Conservation (phyloP, 495 filamentous ascomycete genomes). For the Aspergillus nanangensis region DNA sequence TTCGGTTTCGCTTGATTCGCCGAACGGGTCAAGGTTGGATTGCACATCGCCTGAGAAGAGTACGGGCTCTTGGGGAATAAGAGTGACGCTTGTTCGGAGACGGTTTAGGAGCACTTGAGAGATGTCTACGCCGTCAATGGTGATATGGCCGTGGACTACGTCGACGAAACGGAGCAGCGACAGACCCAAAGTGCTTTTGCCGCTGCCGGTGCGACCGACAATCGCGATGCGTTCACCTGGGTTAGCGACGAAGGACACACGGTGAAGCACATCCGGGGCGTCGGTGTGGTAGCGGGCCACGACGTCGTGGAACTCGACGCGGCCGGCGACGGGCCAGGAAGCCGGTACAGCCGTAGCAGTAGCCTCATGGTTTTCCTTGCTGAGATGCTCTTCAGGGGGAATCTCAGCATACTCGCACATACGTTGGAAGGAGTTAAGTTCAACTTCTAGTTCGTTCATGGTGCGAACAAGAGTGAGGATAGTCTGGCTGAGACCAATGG, state of each 20-base stretch:
- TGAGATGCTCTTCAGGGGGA: slow-evolving; percentile 38
- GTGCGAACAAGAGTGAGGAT: slow-evolving; percentile 40
- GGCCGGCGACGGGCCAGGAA: slow-evolving; percentile 43
- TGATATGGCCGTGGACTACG: slow-evolving; percentile 40
- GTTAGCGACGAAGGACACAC: slow-evolving; percentile 44
- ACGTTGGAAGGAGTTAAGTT: slow-evolving; percentile 46
- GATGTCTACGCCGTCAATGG: slow-evolving; percentile 51
- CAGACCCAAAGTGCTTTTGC: slow-evolving; percentile 57
- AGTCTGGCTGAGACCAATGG: slow-evolving; percentile 41
- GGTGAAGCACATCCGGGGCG: slow-evolving; percentile 45
- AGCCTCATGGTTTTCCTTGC: slow-evolving; percentile 8
- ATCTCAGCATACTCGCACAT: slow-evolving; percentile 43
- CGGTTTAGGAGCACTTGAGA: slow-evolving; percentile 46
- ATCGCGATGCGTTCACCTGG: slow-evolving; percentile 54
- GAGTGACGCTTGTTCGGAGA: slow-evolving; percentile 52
- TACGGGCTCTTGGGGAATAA: slow-evolving; percentile 60
- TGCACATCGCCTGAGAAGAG: slow-evolving; percentile 53
- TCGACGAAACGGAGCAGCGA: slow-evolving; percentile 51
- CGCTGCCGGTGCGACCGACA: slow-evolving; percentile 60
- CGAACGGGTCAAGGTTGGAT: slow-evolving; percentile 51
- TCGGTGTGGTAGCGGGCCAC: slow-evolving; percentile 44
- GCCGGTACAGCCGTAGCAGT: slow-evolving; percentile 35
- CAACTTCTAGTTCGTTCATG: slow-evolving; percentile 46
- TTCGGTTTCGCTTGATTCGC: slow-evolving; percentile 41
- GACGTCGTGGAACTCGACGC: slow-evolving; percentile 45